phyloP scores from a whole-genome alignment of 257 asterid genomes.

The Cynanchum wilfordii region DNA sequence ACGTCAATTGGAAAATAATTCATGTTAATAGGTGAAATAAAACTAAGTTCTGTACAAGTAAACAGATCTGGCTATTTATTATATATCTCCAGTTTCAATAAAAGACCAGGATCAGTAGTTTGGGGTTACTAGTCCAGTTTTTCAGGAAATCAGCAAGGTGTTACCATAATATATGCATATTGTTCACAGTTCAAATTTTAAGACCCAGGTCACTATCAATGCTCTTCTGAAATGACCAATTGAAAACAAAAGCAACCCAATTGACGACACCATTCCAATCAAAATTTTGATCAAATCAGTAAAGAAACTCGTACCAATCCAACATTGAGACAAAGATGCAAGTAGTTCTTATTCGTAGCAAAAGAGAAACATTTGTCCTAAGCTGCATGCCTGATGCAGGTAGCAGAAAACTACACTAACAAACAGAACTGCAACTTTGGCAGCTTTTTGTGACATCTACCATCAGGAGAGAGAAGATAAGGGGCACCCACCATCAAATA shows the following conservation, averaged over 20 bases:
- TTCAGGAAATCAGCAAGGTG: background rate
- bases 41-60: background rate
- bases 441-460: background rate
- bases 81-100: background rate
- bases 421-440: background rate
- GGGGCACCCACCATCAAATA: slow-evolving; percentile 81
- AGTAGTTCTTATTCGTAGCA: background rate
- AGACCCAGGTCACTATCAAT: background rate
- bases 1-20: slow-evolving; percentile 14
- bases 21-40: background rate
- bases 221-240: background rate
- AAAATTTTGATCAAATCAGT: background rate
- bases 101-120: background rate
- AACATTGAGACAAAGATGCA: background rate
- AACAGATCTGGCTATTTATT: background rate
- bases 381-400: background rate
- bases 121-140: background rate
- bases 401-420: background rate
- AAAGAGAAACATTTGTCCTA: background rate
- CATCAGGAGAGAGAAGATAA: background rate
- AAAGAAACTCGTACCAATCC: background rate
- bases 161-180: background rate
- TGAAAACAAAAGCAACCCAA: slow-evolving; percentile 1
- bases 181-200: background rate
- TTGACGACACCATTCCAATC: background rate